phyloP scores from a whole-genome alignment of 176 grass and related monocot species.

The Stipa capillata region DNA sequence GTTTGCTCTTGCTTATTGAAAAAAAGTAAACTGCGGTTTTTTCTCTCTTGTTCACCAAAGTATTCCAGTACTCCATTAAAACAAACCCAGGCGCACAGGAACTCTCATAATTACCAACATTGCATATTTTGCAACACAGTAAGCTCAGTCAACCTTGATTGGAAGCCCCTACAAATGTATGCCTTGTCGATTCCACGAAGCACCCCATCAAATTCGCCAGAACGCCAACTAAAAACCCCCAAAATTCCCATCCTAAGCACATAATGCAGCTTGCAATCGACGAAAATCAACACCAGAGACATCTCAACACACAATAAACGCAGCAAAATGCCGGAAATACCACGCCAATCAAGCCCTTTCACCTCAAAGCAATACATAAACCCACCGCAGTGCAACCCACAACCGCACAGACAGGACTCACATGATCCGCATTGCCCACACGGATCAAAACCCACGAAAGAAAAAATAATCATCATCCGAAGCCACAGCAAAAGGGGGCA shows the following conservation, averaged over 20 bases:
- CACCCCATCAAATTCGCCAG: neutral
- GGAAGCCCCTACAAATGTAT: neutral
- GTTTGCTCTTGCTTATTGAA: neutral
- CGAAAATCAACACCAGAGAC: neutral
- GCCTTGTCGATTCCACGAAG: neutral
- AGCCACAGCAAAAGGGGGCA: neutral
- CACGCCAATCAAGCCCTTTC: neutral
- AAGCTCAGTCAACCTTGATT: neutral
- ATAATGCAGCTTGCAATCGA: neutral
- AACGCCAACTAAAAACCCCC: neutral
- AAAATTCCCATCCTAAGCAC: neutral
- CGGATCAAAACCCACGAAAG: neutral
- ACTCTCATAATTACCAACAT: neutral
- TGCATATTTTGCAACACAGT: neutral
- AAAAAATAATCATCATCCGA: neutral
- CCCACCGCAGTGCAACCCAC: neutral
- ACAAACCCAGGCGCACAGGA: neutral
- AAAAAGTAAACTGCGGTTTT: neutral
- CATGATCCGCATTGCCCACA: conserved; percentile 25
- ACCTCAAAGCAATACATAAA: neutral
- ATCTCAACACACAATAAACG: neutral
- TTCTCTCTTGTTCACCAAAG: neutral
- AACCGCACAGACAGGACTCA: neutral
- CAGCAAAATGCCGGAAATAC: neutral
- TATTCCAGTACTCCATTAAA: neutral